Base-by-base conservation (phyloP, 1,284 basidiomycete species). In the Anthracocystis walkeri region DNA sequence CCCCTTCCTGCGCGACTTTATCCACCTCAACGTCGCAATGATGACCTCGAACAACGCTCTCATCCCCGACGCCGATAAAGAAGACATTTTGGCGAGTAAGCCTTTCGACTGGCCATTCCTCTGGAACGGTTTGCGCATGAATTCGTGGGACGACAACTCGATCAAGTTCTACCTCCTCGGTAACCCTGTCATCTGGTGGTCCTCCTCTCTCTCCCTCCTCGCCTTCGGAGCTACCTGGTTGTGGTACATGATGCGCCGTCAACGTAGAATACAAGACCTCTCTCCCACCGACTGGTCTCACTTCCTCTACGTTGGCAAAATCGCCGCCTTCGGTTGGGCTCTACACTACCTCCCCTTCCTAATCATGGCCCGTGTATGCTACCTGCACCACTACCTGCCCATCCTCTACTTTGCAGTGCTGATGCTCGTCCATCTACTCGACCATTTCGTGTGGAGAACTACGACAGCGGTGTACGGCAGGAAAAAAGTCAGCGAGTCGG, bases 31-130 rank as follows among this genome's bases (percentile, higher is more conserved):
- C 82, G 93, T 99, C 16, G 96, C 95, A 16, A 99, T 99, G 97
- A 96, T 97, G 94, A 97, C 95, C 0, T 97, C 95, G 5, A 99
- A 99, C 88, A 99, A 99, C 85, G 95, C 97, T 0, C 90, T 99
- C 58, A 87, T 98, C 48, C 96, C 96, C 0, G 95, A 99, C 82
- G 93, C 95, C 0, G 96, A 99, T 88, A 99, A 99, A 87, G 93
- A 95, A 78, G 96, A 99, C 85, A 94, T 97, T 78, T 90, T 99
- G 55, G 95, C 96, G 0, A 96, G 94, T 38, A 90, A 90, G 79
- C 95, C 96, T 0, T 88, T 89, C 51, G 95, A 99, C 84, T 99
- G 97, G 96, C 96, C 96, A 0, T 92, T 92, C 87, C 88, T 98
- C 93, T 56, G 95, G 95, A 52, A 87, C 95, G 85, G 83, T 0